Percentiles rank a stretch among this genome's conserved stretches.
Evolutionary conservation across 768 basidiomycete genomes (phyloP).

Genomic region (Infundibulicybe gibba): DNA sequence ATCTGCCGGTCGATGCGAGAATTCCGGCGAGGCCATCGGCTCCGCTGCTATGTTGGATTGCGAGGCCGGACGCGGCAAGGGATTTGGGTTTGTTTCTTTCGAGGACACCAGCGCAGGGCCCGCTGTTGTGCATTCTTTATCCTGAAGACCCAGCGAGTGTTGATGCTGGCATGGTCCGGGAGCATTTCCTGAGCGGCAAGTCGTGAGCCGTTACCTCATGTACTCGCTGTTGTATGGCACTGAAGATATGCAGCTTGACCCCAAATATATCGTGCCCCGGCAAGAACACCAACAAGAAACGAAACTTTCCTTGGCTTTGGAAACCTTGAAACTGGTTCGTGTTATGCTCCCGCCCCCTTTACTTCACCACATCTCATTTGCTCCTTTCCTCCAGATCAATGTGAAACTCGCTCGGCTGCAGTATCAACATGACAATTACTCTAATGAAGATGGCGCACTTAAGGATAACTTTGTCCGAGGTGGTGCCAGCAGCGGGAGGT

Average conservation of each 20-base stretch:
- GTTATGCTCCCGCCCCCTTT: not conserved
- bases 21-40: too few species aligned
- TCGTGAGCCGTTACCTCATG: conserved; percentile 62
- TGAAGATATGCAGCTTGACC: conserved; percentile 76
- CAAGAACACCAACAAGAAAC: conserved; percentile 93
- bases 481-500: conserved; percentile 17
- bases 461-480: too few species aligned
- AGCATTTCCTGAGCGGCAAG: conserved; percentile 94
- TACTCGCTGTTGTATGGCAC: conserved; percentile 7
- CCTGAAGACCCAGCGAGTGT: conserved; percentile 92
- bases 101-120: conserved; percentile 90
- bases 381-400: conserved; percentile 65
- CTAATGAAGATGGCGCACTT: too few species aligned
- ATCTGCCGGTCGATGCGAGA: too few species aligned
- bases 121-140: conserved; percentile 98
- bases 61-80: conserved; percentile 91
- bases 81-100: conserved; percentile 95
- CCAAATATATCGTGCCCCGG: conserved; percentile 97
- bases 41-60: too few species aligned
- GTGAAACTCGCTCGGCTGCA: conserved; percentile 95
- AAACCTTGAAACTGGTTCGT: conserved; percentile 59
- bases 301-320: conserved; percentile 86
- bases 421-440: too few species aligned
- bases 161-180: conserved; percentile 92
- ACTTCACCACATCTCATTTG: not conserved